Evolutionary conservation across 371 early-diverging fungal species (phyloP), one percentile per base, ranked within the genome.

Genomic region (Apophysomyces variabilis): DNA sequence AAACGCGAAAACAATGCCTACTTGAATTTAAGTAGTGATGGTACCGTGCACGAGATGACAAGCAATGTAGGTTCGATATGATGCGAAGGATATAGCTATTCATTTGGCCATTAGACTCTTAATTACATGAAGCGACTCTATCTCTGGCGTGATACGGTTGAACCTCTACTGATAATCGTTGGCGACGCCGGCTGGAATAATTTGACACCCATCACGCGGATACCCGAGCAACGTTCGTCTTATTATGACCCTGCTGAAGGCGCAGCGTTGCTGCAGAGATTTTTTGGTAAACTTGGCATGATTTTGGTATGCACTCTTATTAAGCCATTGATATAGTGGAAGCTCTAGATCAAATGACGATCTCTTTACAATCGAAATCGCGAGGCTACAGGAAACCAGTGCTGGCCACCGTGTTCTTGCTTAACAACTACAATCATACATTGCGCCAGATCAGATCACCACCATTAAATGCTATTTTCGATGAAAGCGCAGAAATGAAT

Each of bases 41-140:
- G 93, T 66, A 93, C 93, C 32, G 93, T 95, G 1, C 92, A 93
- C 69, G 94, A 95, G 71, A 73, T 92, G 66, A 91, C 94, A 0
- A 91, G 90, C 72, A 87, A 88, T 71, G 94, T 91, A 86, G 71
- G 79, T 73, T 50, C 1, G 13, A 45, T 41, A 14, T 12, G 9
- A 5, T 38, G 7, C 11, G 7, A 13, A 36, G 12, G 54, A 45
- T 5, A 16, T 26, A 9, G 2, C 26, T 3, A 1, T 21, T 57
- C 6, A 9, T 50, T 44, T 64, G 57, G n/a, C 21, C 6, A 13
- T 43, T 38, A 89, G 88, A 85, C 90, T 12, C 71, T 89, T 44
- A 87, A 85, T 59, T 86, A 86, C 60, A 72, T 88, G 54, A 89
- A 87, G 63, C 79, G 90, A 11, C 66, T 90, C 1, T 80, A 85